phyloP scores from a whole-genome alignment of 257 asterid genomes.

The Linderniella brevidens region DNA sequence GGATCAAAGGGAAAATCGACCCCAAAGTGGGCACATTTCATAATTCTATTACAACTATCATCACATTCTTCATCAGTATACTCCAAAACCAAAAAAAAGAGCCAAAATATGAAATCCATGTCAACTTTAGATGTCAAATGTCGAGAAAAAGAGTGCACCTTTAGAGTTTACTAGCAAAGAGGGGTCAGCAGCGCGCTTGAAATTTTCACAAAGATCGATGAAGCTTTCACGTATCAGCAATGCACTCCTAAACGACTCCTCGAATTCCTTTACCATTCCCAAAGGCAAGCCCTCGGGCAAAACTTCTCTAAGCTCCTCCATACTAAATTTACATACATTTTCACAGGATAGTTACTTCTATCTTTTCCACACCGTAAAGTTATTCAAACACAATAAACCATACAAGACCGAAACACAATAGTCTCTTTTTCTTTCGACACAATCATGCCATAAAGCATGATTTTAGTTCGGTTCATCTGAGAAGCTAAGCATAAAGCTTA shows the following conservation, averaged over 20 bases:
- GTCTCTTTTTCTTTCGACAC: too few species aligned
- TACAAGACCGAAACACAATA: background rate
- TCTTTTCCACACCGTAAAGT: background rate
- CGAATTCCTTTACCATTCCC: constrained; percentile 89
- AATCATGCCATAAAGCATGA: too few species aligned
- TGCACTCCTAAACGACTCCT: constrained; percentile 71
- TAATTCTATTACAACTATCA: too few species aligned
- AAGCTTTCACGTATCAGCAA: constrained; percentile 70
- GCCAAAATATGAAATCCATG: too few species aligned
- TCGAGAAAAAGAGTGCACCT: constrained; percentile 25
- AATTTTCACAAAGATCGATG: constrained; percentile 83
- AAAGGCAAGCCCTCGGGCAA: constrained; percentile 84
- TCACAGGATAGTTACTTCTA: background rate
- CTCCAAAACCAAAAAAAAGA: too few species aligned
- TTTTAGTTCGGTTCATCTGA: too few species aligned
- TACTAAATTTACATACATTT: constrained; percentile 22
- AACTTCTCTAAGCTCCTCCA: constrained; percentile 42
- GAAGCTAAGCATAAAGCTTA: too few species aligned
- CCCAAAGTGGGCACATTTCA: too few species aligned
- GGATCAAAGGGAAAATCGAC: too few species aligned
- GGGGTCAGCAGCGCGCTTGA: constrained; percentile 65
- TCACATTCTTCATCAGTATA: too few species aligned
- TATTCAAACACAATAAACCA: background rate
- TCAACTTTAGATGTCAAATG: too few species aligned
- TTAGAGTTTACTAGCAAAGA: constrained; percentile 25